Evolutionary conservation across 768 basidiomycete species (phyloP).

Genomic region (Xerocomellus intermedius): DNA sequence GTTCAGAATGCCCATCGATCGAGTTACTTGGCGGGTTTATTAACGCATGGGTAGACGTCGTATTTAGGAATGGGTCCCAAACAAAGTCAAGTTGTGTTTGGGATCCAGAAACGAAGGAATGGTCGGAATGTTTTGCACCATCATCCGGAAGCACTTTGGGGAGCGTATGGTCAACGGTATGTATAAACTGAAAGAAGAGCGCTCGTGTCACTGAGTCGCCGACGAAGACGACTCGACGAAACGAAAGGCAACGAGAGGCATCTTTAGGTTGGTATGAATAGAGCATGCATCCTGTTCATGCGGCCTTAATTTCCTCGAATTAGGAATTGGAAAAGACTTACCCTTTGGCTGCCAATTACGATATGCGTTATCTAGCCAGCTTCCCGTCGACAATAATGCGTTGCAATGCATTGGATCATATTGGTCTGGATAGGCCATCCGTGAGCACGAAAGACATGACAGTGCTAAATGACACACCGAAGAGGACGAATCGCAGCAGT

Average conservation of each 20-base stretch:
- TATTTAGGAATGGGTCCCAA: conserved; percentile 91
- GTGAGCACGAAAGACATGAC: conserved; percentile 5
- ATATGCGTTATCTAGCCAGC: conserved; percentile 69
- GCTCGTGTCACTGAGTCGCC: conserved; percentile 84
- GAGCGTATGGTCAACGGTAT: conserved; percentile 55
- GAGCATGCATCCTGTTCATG: conserved; percentile 72
- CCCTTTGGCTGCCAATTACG: conserved; percentile 89
- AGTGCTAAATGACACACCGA: conserved; percentile 37
- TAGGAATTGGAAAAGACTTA: conserved; percentile 27
- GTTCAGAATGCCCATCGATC: conserved; percentile 14
- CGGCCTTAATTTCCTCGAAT: conserved; percentile 6
- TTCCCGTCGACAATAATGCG: conserved; percentile 66
- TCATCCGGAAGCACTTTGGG: conserved; percentile 53
- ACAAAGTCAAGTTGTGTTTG: conserved; percentile 56
- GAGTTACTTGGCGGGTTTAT: conserved; percentile 29
- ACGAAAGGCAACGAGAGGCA: conserved; percentile 52
- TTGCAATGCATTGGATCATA: conserved; percentile 72
- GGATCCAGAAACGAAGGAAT: conserved; percentile 45
- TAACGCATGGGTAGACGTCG: conserved; percentile 49
- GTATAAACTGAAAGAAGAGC: conserved; percentile 73
- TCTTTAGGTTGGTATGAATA: conserved; percentile 59
- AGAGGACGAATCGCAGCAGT: conserved; percentile 39
- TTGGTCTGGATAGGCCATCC: conserved; percentile 47
- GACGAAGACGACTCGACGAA: conserved; percentile 66
- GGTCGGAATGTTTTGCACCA: conserved; percentile 68